Evolutionary conservation across 495 filamentous ascomycete species (phyloP).

Genomic region (Glarea lozoyensis): DNA sequence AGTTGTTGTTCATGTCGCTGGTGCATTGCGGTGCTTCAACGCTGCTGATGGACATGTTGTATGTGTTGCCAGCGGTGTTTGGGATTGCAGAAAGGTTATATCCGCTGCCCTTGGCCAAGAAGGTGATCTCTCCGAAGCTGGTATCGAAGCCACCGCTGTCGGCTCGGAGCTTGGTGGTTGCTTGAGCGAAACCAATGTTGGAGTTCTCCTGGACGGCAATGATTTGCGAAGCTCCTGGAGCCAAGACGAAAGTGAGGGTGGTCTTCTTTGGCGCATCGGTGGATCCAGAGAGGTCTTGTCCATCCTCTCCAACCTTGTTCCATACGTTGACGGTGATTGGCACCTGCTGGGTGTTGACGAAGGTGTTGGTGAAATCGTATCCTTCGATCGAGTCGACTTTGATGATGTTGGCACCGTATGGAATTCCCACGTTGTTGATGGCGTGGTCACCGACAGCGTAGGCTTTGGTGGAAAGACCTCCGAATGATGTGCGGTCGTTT

Average conservation of each 20-base stretch:
- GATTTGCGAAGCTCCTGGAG: constrained; percentile 25
- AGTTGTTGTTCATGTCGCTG: constrained; percentile 13
- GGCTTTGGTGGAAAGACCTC: constrained; percentile 2
- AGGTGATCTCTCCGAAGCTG: constrained; percentile 48
- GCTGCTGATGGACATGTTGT: constrained; percentile 18
- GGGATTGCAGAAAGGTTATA: constrained; percentile 49
- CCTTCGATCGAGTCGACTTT: constrained; percentile 28
- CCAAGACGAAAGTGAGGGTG: constrained; percentile 33
- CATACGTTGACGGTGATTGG: constrained; percentile 39
- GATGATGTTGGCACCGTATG: constrained; percentile 47
- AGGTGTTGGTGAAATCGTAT: constrained; percentile 38
- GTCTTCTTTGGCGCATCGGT: constrained; percentile 33
- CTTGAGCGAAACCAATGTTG: constrained; percentile 23
- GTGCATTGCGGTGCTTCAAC: constrained; percentile 13
- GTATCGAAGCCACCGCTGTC: constrained; percentile 30
- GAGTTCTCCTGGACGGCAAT: constrained; percentile 41
- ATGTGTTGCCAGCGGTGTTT: constrained; percentile 25
- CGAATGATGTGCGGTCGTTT: constrained; percentile 8
- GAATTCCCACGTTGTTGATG: constrained; percentile 37
- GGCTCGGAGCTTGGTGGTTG: constrained; percentile 28
- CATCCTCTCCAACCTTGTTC: constrained; percentile 40
- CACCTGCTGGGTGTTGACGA: constrained; percentile 31
- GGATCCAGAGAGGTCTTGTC: constrained; percentile 14
- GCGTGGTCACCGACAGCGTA: constrained; percentile 27
- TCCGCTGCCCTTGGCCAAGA: constrained; percentile 37